phyloP scores from a whole-genome alignment of 306 rosid genomes.

The Ammopiptanthus mongolicus region DNA sequence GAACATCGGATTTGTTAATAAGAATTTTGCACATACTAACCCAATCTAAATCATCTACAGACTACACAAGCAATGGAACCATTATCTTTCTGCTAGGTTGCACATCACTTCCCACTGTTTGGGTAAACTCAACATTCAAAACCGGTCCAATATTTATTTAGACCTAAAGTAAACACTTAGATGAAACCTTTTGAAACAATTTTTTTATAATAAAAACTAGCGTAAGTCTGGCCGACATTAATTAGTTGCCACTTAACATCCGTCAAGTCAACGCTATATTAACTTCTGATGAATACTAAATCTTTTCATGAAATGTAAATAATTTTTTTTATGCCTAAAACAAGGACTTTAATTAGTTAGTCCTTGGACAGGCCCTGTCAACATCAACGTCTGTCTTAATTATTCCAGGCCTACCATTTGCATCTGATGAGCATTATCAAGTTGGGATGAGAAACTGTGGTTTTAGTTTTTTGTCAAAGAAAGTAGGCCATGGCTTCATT shows the following conservation, averaged over 20 bases:
- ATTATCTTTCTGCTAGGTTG: not conserved
- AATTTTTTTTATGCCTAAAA: no score
- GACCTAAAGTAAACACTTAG: no score
- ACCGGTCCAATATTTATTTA: no score
- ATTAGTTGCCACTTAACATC: no score
- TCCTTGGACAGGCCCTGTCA: no score
- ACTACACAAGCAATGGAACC: not conserved
- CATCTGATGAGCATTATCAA: not conserved
- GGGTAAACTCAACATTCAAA: not conserved
- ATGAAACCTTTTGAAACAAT: no score
- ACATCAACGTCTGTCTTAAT: conserved; percentile 8
- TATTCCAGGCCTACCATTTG: conserved; percentile 18
- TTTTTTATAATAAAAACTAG: no score
- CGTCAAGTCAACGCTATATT: no score
- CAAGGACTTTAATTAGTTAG: no score
- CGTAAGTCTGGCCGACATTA: no score
- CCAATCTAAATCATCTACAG: not conserved
- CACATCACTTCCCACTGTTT: not conserved
- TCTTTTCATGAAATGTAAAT: no score
- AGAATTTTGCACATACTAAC: not conserved
- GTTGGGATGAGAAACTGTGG: not conserved
- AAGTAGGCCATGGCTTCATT: conserved; percentile 25
- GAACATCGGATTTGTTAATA: not conserved
- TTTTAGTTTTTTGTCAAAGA: conserved; percentile 22
- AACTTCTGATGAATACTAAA: no score